phyloP scores from a whole-genome alignment of 192 early-diverging fungal genomes.

The Coemansia sp. region DNA sequence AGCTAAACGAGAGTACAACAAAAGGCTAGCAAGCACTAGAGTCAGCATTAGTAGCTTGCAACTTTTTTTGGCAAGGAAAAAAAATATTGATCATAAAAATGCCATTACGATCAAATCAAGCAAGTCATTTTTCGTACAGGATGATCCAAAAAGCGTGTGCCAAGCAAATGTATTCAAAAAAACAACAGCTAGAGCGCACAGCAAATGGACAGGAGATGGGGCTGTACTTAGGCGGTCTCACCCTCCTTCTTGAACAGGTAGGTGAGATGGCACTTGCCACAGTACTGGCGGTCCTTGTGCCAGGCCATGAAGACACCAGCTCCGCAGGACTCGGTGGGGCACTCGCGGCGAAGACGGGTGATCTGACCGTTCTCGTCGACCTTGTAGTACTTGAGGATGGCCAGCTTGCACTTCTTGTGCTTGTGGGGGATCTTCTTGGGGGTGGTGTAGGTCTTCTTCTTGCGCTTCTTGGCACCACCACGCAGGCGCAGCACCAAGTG shows the following conservation, averaged over 20 bases:
- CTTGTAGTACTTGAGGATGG: slow-evolving; percentile 99
- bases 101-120: background rate
- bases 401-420: slow-evolving; percentile 98
- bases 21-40: background rate
- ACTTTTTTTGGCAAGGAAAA: slow-evolving; percentile 19
- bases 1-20: background rate
- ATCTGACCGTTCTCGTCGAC: slow-evolving; percentile 96
- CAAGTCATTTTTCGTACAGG: background rate
- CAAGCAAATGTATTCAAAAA: background rate
- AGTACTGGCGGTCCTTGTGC: slow-evolving; percentile 99
- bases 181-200: background rate
- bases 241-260: slow-evolving; percentile 90
- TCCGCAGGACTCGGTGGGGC: slow-evolving; percentile 93
- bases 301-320: slow-evolving; percentile 99
- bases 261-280: slow-evolving; percentile 93
- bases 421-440: slow-evolving; percentile 99
- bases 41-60: background rate
- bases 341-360: slow-evolving; percentile 98
- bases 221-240: slow-evolving; percentile 35
- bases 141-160: background rate
- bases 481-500: slow-evolving; percentile 78
- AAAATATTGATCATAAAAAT: slow-evolving; percentile 9
- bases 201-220: background rate
- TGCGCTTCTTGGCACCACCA: slow-evolving; percentile 97
- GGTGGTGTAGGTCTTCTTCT: slow-evolving; percentile 99